Evolutionary conservation across 768 basidiomycete genomes (phyloP).

Genomic region (Sutorius australiensis): DNA sequence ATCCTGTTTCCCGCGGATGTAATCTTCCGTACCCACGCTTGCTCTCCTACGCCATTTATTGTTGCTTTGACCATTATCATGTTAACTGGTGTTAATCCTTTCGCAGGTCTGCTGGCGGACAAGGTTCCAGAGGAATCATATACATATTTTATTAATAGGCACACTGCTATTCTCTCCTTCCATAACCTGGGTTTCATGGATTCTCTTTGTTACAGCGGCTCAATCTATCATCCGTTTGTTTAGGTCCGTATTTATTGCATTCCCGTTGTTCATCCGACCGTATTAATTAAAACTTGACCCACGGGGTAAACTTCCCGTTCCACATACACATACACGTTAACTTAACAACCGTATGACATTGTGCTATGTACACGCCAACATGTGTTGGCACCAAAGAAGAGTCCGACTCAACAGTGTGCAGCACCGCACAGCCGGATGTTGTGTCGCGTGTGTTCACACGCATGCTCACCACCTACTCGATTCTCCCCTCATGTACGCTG

Average conservation of each 20-base stretch:
- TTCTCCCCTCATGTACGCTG: background rate
- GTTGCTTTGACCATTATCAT: background rate
- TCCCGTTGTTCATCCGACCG: background rate
- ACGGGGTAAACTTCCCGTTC: background rate
- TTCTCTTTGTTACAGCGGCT: background rate
- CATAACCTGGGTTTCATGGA: background rate
- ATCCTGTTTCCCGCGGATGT: background rate
- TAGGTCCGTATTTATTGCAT: too few relatives aligned
- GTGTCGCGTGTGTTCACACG: background rate
- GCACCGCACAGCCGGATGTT: background rate
- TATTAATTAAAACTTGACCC: background rate
- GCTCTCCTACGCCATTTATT: background rate
- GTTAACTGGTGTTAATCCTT: background rate
- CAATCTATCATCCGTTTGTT: background rate
- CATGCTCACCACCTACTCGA: background rate
- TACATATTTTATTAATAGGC: background rate
- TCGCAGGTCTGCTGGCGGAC: conserved; percentile 11
- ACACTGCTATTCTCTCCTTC: background rate
- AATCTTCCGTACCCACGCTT: background rate
- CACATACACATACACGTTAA: background rate
- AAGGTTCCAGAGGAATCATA: background rate
- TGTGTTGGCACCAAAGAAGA: background rate
- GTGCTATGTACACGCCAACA: background rate
- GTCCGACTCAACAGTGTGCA: conserved; percentile 4
- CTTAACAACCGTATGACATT: background rate